Evolutionary conservation across 2,329 filamentous ascomycete species (phyloP).

Genomic region (Alternaria gaisen): DNA sequence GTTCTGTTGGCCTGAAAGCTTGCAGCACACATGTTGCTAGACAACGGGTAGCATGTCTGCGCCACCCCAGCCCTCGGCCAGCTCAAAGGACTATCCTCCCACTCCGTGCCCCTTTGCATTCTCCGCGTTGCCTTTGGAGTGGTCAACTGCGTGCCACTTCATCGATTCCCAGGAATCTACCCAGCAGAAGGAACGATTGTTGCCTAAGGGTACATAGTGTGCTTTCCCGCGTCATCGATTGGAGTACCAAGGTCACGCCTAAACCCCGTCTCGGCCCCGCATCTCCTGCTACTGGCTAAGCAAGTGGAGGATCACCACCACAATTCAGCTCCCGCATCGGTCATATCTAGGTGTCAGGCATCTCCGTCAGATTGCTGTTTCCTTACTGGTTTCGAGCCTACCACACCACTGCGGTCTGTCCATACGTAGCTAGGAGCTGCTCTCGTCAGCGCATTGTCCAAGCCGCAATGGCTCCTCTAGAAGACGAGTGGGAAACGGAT

Average conservation of each 20-base stretch:
- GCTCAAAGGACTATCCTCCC: slow-evolving; percentile 15
- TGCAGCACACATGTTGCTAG: slow-evolving; percentile 29
- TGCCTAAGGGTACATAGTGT: not conserved
- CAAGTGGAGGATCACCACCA: slow-evolving; percentile 30
- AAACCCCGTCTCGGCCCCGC: slow-evolving; percentile 44
- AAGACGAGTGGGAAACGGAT: slow-evolving; percentile 11
- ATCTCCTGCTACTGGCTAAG: slow-evolving; percentile 31
- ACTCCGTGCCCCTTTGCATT: slow-evolving; percentile 12
- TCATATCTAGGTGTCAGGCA: slow-evolving; percentile 22
- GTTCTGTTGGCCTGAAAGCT: slow-evolving; percentile 28
- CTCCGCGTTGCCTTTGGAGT: not conserved
- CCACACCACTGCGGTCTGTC: slow-evolving; percentile 18
- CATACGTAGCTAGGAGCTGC: slow-evolving; percentile 14
- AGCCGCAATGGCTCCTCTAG: slow-evolving; percentile 30
- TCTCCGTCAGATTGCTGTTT: slow-evolving; percentile 2
- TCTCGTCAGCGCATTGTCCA: slow-evolving; percentile 29
- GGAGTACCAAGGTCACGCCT: slow-evolving; percentile 25
- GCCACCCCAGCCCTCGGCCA: slow-evolving; percentile 24
- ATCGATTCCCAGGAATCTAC: not conserved
- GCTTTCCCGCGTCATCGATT: slow-evolving; percentile 32
- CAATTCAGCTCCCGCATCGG: slow-evolving; percentile 20
- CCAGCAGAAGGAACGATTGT: not conserved
- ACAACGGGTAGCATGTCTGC: slow-evolving; percentile 27
- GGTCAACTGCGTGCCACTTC: not conserved
- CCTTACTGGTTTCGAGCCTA: slow-evolving; percentile 24